phyloP scores from a whole-genome alignment of 345 rosid species.

The Acer campestre region DNA sequence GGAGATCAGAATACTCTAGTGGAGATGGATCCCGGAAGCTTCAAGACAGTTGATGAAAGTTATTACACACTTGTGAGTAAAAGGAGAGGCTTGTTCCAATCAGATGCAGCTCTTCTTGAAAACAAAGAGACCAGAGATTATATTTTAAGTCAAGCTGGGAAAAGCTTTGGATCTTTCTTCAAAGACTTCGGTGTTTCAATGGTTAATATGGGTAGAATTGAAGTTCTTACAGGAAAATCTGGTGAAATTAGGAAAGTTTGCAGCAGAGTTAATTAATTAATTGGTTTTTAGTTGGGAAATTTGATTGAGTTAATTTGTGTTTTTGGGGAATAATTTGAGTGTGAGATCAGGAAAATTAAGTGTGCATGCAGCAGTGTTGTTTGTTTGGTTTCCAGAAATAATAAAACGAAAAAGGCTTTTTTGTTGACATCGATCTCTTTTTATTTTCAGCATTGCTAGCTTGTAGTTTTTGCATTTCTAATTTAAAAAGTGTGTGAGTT shows the following conservation, averaged over 20 bases:
- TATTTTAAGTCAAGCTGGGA: constrained; percentile 30
- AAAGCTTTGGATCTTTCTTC: constrained; percentile 39
- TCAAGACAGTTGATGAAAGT: constrained; percentile 52
- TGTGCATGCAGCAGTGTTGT: not conserved
- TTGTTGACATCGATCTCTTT: not conserved
- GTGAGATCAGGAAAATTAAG: not conserved
- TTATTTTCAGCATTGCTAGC: not conserved
- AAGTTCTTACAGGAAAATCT: constrained; percentile 48
- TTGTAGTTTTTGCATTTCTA: too few species aligned
- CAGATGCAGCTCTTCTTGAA: constrained; percentile 68
- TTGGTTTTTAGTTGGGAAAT: not conserved
- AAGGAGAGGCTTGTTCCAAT: constrained; percentile 63
- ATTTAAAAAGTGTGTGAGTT: too few species aligned
- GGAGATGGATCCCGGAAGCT: constrained; percentile 79
- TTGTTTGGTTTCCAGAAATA: not conserved
- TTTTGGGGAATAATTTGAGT: not conserved
- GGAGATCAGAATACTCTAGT: constrained; percentile 48
- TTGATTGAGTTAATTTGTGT: not conserved
- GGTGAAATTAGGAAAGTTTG: constrained; percentile 71
- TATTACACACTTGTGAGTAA: constrained; percentile 50
- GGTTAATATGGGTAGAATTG: constrained; percentile 71
- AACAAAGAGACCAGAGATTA: constrained; percentile 48
- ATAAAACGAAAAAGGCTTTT: not conserved
- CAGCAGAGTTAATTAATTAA: constrained; percentile 40
- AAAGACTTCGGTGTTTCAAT: constrained; percentile 67